Base-by-base conservation (phyloP, 176 grass and related monocot genomes). In the Zoysia pacifica region DNA sequence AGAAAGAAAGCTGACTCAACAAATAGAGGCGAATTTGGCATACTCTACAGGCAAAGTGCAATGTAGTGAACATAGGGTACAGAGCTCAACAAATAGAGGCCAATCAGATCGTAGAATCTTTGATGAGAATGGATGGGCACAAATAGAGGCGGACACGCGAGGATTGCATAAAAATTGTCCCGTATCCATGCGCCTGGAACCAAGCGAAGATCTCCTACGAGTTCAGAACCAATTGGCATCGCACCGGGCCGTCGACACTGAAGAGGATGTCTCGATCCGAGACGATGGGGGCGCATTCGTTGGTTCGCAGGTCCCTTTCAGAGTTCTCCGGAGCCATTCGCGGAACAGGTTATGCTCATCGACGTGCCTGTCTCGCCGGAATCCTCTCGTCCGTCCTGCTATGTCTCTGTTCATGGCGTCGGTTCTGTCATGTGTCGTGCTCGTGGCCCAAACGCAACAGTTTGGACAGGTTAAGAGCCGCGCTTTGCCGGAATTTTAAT, bases 101-200 rank as follows among this genome's bases (percentile, higher is more conserved):
- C 47, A 48, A 53, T 53, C 35, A 12, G 35, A 2, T 35, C 3
- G 63, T 77, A 35, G 28, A 28, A 28, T 28, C 28, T 28, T 28
- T 28, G 28, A 28, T 28, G 28, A 28, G 28, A 28, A 28, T 28
- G 28, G 28, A 28, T 28, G 28, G 28, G 28, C 28, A 28, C 28
- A 86, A 80, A 12, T 48, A 81, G 38, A 62, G 69, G 49, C 44
- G 41, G 53, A 87, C 80, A 11, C 12, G 55, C 70, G 48, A 41
- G 18, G 48, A 80, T 48, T 7, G 51, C 15, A 53, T 2, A 47
- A 74, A 67, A 74, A 67, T 62, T 58, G 11, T 55, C 48, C 76
- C 41, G 15, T 19, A 75, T 73, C 19, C 6, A 74, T 58, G 52
- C 15, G 18, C 51, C 16, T 1, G 3, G 56, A 74, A 67, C 67